phyloP scores from a whole-genome alignment of 306 rosid genomes.

The Biancaea sappan region DNA sequence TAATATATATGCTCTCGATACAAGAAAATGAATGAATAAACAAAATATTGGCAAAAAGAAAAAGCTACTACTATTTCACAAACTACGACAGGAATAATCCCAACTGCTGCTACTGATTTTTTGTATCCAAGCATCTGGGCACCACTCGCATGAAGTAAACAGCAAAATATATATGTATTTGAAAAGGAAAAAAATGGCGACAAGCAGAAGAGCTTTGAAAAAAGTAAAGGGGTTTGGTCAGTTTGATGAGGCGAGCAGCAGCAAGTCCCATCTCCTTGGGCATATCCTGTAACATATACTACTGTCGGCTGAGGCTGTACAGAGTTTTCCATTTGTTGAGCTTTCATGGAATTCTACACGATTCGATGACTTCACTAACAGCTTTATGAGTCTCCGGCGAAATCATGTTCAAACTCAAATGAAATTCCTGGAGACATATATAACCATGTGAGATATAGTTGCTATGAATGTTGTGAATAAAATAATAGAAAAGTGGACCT shows the following conservation, averaged over 20 bases:
- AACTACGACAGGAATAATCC: slow-evolving; percentile 45
- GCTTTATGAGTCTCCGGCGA: slow-evolving; percentile 95
- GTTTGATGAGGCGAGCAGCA: slow-evolving; percentile 38
- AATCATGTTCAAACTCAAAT: slow-evolving; percentile 89
- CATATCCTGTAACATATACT: slow-evolving; percentile 38
- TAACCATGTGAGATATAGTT: background rate
- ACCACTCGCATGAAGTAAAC: slow-evolving; percentile 49
- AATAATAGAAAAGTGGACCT: background rate
- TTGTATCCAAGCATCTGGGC: slow-evolving; percentile 62
- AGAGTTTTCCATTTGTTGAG: slow-evolving; percentile 40
- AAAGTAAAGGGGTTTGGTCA: slow-evolving; percentile 44
- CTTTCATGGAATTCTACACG: slow-evolving; percentile 72
- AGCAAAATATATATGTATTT: slow-evolving; percentile 18
- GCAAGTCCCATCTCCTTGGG: slow-evolving; percentile 27
- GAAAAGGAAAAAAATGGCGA: background rate
- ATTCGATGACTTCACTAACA: slow-evolving; percentile 93
- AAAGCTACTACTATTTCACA: slow-evolving; percentile 42
- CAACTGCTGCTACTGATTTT: slow-evolving; percentile 47
- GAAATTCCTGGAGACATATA: slow-evolving; percentile 75
- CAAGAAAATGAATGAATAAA: slow-evolving; percentile 48
- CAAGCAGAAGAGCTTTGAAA: slow-evolving; percentile 13
- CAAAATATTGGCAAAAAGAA: slow-evolving; percentile 10
- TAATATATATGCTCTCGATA: slow-evolving; percentile 30
- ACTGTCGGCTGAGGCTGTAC: slow-evolving; percentile 62
- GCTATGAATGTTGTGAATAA: background rate